Evolutionary conservation across 768 basidiomycete species (phyloP), one percentile per base, ranked within the genome.

Genomic region (Melanogaster broomeanus): DNA sequence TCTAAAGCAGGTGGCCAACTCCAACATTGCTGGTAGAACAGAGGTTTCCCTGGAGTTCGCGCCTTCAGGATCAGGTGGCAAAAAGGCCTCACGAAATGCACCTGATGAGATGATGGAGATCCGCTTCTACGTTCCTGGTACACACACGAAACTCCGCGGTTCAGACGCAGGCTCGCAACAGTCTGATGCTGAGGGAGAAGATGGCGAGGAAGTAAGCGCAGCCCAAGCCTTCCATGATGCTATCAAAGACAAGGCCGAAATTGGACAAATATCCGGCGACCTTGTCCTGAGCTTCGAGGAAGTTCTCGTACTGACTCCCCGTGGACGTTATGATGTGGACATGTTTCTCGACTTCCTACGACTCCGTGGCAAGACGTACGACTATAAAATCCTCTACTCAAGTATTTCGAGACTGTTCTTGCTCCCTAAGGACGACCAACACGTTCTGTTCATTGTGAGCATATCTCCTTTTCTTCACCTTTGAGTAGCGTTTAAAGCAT

Each of bases 21-120:
- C 97, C 41, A 98, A 98, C 72, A 98, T 98, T 61, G 93, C 93
- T 12, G 93, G 93, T 19, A 91, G 92, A 55, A 95, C 93, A 10
- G 97, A 99, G 68, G 97, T 99, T n/a, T 93, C 97, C 0, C 83
- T 99, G n/a, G 97, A 99, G 66, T 97, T 98, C 65, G 75, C 82
- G 25, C 72, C 76, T 45, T 73, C 79, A 19, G 74, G 80, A 0
- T 60, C 72, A 3, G 63, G 68, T 3, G 67, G 72, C 18, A 82
- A 77, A 62, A 76, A 79, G 60, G 55, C 71, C 16, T 61, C 75
- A 35, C 69, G 72, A 57, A 60, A 67, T 38, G 75, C 71, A 0
- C 73, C 75, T 0, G 96, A 98, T 59, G 95, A 98, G 67, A 84
- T 98, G 76, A 86, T 92, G 38, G 97, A 99, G 70, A 94, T 98